Conservation (phyloP, 768 basidiomycete genomes). For the Stropharia rugosoannulata region DNA sequence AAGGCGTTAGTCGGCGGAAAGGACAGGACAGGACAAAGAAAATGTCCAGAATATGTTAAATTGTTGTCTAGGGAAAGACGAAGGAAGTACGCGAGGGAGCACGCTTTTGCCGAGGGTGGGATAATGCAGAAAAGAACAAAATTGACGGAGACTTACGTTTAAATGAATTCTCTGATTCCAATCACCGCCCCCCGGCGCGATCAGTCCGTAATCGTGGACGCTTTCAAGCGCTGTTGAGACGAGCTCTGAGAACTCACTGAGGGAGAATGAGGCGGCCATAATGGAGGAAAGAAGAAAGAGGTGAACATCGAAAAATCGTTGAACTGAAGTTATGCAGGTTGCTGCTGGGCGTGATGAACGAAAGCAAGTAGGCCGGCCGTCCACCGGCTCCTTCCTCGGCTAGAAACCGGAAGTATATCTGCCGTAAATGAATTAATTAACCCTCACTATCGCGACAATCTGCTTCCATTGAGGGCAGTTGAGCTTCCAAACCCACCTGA, state of each 20-base stretch:
- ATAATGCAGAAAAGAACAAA: neutral
- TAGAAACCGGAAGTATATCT: neutral
- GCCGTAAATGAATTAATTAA: slow-evolving; percentile 5
- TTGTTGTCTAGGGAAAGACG: neutral
- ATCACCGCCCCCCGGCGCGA: neutral
- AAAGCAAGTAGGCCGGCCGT: neutral
- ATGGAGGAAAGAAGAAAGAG: neutral
- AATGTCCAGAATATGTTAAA: neutral
- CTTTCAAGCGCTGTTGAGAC: slow-evolving; percentile 1
- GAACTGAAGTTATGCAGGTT: neutral
- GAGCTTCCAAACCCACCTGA: neutral
- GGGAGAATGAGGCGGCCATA: neutral
- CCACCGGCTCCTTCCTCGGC: neutral
- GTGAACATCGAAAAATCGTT: neutral
- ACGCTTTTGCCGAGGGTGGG: neutral
- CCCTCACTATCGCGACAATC: neutral
- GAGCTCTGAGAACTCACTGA: slow-evolving; percentile 4
- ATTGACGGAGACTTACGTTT: slow-evolving; percentile 1
- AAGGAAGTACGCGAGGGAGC: neutral
- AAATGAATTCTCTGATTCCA: neutral
- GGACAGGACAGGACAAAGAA: slow-evolving; percentile 1
- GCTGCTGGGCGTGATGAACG: neutral
- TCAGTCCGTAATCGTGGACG: neutral
- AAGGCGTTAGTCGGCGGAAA: neutral
- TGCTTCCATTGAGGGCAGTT: neutral